Evolutionary conservation across 768 basidiomycete species (phyloP).

Genomic region (Gymnopilus junonius): DNA sequence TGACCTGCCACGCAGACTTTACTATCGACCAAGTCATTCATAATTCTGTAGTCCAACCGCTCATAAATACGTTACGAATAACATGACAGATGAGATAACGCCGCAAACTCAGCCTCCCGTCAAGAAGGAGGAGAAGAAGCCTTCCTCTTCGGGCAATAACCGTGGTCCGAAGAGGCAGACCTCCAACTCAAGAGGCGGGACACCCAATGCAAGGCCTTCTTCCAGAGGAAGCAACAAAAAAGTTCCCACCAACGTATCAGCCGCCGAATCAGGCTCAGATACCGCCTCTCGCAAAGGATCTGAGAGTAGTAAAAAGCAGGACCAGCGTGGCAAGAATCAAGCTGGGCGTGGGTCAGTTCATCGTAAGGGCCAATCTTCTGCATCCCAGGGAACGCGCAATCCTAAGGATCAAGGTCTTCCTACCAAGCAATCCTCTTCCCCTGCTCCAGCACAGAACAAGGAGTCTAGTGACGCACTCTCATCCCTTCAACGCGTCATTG

Average conservation of each 20-base stretch:
- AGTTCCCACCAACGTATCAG: conserved; percentile 41
- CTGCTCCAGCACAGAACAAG: conserved; percentile 52
- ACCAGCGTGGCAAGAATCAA: conserved; percentile 61
- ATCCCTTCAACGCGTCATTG: conserved; percentile 91
- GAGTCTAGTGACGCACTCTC: conserved; percentile 83
- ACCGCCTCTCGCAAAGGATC: conserved; percentile 63
- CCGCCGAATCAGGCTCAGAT: conserved; percentile 74
- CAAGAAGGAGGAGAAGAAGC: conserved; percentile 81
- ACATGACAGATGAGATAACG: conserved; percentile 84
- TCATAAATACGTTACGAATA: conserved; percentile 70
- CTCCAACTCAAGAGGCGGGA: conserved; percentile 52
- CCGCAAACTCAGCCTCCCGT: conserved; percentile 56
- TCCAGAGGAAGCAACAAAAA: conserved; percentile 75
- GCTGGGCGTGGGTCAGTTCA: conserved; percentile 50
- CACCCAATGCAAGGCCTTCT: conserved; percentile 55
- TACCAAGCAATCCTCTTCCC: conserved; percentile 52
- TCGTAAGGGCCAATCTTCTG: conserved; percentile 62
- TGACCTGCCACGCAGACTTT: conserved; percentile 19
- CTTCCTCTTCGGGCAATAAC: conserved; percentile 48
- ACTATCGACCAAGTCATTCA: conserved; percentile 47
- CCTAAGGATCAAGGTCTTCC: conserved; percentile 44
- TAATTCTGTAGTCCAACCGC: conserved; percentile 51
- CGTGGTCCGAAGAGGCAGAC: conserved; percentile 64
- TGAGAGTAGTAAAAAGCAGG: conserved; percentile 58
- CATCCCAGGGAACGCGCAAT: conserved; percentile 60